phyloP scores from a whole-genome alignment of 2,329 filamentous ascomycete species.

The Calonectria leucothoes region DNA sequence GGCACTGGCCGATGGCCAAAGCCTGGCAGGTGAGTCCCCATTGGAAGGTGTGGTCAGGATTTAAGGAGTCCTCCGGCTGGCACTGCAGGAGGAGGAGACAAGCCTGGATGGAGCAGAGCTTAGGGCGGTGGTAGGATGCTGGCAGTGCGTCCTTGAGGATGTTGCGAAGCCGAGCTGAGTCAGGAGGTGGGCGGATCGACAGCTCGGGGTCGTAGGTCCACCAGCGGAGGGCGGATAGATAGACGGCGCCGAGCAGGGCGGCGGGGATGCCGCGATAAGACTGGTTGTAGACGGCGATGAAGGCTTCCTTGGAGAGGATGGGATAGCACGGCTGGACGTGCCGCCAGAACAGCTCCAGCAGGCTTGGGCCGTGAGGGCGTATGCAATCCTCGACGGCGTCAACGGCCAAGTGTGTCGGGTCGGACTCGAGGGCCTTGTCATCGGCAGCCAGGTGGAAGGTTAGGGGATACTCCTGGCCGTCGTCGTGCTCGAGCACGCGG shows the following conservation, averaged over 20 bases:
- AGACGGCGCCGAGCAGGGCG: conserved; percentile 65
- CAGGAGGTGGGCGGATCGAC: conserved; percentile 42
- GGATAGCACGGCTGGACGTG: conserved; percentile 66
- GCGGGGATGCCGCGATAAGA: conserved; percentile 64
- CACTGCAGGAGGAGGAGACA: conserved; percentile 43
- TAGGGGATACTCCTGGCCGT: conserved; percentile 45
- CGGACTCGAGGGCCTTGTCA: conserved; percentile 43
- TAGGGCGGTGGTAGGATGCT: conserved; percentile 44
- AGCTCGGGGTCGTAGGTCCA: conserved; percentile 59
- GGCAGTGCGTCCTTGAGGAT: conserved; percentile 40
- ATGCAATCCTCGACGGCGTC: conserved; percentile 68
- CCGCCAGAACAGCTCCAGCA: conserved; percentile 73
- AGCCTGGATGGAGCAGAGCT: conserved; percentile 45
- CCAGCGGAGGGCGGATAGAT: conserved; percentile 65
- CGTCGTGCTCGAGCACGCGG: conserved; percentile 64
- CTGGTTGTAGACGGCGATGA: conserved; percentile 62
- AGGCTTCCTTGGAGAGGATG: conserved; percentile 65
- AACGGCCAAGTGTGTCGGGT: conserved; percentile 36
- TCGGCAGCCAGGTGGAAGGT: conserved; percentile 49
- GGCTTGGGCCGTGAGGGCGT: conserved; percentile 66
- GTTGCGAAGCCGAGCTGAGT: conserved; percentile 36
- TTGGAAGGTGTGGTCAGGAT: conserved; percentile 48
- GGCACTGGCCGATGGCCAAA: conserved; percentile 61
- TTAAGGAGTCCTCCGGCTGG: conserved; percentile 47
- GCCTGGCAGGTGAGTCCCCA: conserved; percentile 57